Evolutionary conservation across 768 basidiomycete genomes (phyloP), one percentile per base, ranked within the genome.

Genomic region (Asterophora lycoperdoides): DNA sequence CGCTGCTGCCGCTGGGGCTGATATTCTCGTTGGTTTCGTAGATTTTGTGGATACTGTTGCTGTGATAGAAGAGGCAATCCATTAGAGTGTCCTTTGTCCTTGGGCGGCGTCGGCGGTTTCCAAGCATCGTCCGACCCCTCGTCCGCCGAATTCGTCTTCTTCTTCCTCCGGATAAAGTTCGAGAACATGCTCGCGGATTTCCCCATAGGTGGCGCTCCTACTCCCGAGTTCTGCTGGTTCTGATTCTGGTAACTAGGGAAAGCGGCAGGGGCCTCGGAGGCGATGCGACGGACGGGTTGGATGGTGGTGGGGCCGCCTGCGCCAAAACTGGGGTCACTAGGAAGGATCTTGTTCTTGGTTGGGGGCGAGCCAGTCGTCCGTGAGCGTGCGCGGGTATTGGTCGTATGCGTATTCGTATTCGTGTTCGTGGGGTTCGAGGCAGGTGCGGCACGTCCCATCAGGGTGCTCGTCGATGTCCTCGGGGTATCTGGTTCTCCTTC

Each of bases 31-130:
- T 11, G 36, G 34, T 41, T 29, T 34, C 9, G 30, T 13, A 8
- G 30, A 32, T 32, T 3, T 13, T 32, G 30, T 32, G 13, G 13
- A 33, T 51, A 30, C 11, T 19, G 17, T 46, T 46, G 33, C 32
- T n/a, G n/a, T n/a, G n/a, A n/a, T n/a, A n/a, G n/a, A n/a, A 45
- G 42, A 54, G 60, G 46, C 33, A 38, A 28, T 17, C 43, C 37
- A 15, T 55, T 52, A 51, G 57, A 64, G 48, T 41, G 52, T 14
- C 46, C 58, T 29, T 62, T 63, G 51, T 77, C 76, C 58, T 78
- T 78, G 5, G 77, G 76, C 23, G 76, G 77, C 19, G 70, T 64
- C 3, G 76, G 76, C n/a, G 75, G 76, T 7, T 74, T 73, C 1
- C 67, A 67, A 23, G 61, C 47, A 30, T 59, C 55, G 32, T 57